These are phyloP conservation scores for Nothophoma quercina DNA, from an alignment of 2,329 filamentous ascomycete genomes.

Conservation along the genomic window DNA sequence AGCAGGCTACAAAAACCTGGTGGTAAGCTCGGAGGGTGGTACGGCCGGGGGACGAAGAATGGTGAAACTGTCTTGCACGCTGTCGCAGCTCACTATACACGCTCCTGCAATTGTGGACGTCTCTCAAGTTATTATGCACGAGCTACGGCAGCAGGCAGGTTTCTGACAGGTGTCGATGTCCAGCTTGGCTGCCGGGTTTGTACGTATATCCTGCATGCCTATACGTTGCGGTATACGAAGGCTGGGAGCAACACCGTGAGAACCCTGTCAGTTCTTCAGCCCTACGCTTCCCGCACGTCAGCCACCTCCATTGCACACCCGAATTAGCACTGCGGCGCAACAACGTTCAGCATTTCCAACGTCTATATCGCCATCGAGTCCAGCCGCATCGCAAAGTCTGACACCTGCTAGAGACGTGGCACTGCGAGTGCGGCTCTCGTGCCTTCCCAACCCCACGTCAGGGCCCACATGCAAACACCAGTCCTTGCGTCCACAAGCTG, in stretches of 20 bases:
- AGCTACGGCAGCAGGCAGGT: neutral
- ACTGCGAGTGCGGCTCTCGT: neutral
- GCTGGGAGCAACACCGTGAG: constrained; percentile 9
- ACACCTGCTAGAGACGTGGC: neutral
- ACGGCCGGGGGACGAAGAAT: constrained; percentile 20
- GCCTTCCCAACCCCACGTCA: constrained; percentile 7
- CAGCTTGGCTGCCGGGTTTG: constrained; percentile 10
- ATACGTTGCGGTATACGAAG: constrained; percentile 16
- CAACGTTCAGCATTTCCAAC: neutral
- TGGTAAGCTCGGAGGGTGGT: constrained; percentile 10
- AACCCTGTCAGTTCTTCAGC: constrained; percentile 9
- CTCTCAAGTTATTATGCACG: neutral
- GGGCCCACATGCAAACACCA: constrained; percentile 4
- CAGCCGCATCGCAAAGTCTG: neutral
- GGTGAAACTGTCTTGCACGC: constrained; percentile 13
- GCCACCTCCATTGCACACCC: constrained; percentile 10
- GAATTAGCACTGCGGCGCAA: neutral
- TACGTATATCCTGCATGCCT: constrained; percentile 7
- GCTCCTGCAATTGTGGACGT: neutral
- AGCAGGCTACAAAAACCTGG: constrained; percentile 13
- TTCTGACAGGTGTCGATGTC: constrained; percentile 9
- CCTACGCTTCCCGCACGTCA: constrained; percentile 15
- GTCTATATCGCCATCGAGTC: neutral
- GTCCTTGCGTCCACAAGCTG: constrained; percentile 8
- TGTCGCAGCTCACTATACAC: constrained; percentile 7